These are phyloP conservation scores for Suhomyces sp. DNA, from an alignment of 805 yeast genomes.

Conservation along the genomic window DNA sequence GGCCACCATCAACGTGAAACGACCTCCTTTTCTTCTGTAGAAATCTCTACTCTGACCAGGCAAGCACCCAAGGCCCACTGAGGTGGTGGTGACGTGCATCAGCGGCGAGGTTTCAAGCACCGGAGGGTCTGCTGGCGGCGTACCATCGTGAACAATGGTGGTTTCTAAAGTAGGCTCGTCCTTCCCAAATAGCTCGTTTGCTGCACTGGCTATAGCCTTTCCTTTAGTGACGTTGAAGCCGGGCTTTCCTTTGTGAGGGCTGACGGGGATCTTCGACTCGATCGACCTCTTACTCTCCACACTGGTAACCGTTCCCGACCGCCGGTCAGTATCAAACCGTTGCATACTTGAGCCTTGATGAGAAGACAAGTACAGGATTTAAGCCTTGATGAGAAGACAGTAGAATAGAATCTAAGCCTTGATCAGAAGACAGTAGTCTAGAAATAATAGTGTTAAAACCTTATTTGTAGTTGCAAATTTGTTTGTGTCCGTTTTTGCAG, in stretches of 20 bases:
- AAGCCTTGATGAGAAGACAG: no score
- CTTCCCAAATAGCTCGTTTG: not conserved
- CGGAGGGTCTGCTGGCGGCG: not conserved
- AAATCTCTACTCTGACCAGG: conserved; percentile 29
- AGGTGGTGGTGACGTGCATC: not conserved
- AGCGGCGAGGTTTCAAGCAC: not conserved
- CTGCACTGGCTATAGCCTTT: not conserved
- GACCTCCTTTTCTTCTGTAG: conserved; percentile 26
- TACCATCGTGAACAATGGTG: not conserved
- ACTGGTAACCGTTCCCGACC: not conserved
- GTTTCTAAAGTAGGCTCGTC: not conserved
- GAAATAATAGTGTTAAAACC: no score
- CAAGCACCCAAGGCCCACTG: conserved; percentile 22
- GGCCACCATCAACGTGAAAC: conserved; percentile 38
- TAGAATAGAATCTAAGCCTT: no score
- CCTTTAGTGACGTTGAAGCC: not conserved
- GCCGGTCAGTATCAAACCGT: not conserved
- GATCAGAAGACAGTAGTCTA: no score
- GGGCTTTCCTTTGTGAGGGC: not conserved
- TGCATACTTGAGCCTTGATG: not conserved
- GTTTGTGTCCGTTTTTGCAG: not conserved
- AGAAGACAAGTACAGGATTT: no score
- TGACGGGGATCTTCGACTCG: not conserved
- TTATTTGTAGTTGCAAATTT: not conserved
- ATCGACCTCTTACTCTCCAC: not conserved